Base-by-base conservation (phyloP, 2,329 filamentous ascomycete genomes). In the Monilinia aucupariae region DNA sequence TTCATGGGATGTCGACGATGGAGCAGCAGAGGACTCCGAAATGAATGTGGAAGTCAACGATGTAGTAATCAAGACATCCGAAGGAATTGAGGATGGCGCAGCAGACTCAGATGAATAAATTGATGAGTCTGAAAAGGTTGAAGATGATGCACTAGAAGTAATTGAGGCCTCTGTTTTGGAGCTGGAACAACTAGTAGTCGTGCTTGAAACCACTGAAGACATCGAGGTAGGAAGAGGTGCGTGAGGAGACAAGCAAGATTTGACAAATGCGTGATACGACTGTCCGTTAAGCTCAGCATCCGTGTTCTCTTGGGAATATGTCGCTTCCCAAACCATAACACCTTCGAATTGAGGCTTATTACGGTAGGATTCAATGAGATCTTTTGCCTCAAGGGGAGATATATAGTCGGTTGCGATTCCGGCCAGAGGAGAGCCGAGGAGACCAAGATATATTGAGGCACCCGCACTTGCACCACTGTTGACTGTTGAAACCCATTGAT, bases 251-350 rank as follows among this genome's bases (percentile, higher is more conserved):
- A 71, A 65, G 32, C 65, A 64, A 20, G 62, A 58, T 58, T 71
- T 70, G 25, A 71, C 61, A 22, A 64, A 59, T 27, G 49, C 51
- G 41, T 66, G 65, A 47, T 69, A 70, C 41, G 64, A 52, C 30
- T 62, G 47, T 17, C 62, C 62, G 22, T 55, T 32, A 37, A 63
- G 47, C 41, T 63, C 54, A 2, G 10, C 53, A 45, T 67, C 62
- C 30, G 54, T 63, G 30, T 70, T 70, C 48, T 67, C 61, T 20
- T 67, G 54, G 0, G 71, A 68, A 49, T 50, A 58, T 9, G 68
- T 70, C 15, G 71, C 71, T 22, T 74, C 73, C 68, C 71, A 74
- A 41, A 74, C 32, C 72, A 74, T 74, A n/a, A 74, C 66, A 65
- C 73, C 73, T 58, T 71, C 73, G 37, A 74, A 74, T 15, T 69